Percentiles rank a stretch among this genome's conserved stretches.
These are phyloP conservation scores for Ceratocystis papillata DNA, from an alignment of 2,329 filamentous ascomycete genomes.

Conservation along the genomic window DNA sequence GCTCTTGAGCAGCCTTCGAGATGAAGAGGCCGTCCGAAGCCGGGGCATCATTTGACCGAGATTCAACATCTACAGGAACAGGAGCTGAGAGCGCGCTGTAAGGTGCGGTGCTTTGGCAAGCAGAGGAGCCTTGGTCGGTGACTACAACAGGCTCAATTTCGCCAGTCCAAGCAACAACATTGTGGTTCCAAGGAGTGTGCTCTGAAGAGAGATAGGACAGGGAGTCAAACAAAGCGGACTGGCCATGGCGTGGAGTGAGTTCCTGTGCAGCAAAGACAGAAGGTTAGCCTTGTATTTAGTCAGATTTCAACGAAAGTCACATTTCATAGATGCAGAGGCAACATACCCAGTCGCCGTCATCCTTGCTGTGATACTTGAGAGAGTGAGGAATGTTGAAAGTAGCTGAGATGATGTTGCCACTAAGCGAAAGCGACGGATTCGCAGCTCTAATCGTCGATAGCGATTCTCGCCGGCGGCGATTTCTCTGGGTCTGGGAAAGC, in stretches of 20 bases:
- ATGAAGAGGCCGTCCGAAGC: conserved; percentile 60
- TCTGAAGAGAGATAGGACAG: conserved; percentile 80
- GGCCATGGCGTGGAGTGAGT: conserved; percentile 66
- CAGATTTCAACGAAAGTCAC: background rate
- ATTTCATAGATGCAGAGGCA: background rate
- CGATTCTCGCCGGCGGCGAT: conserved; percentile 38
- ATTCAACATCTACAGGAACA: conserved; percentile 56
- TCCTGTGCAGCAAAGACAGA: conserved; percentile 41
- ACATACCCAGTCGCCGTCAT: conserved; percentile 48
- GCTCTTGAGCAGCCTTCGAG: conserved; percentile 55
- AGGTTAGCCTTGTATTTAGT: conserved; percentile 2
- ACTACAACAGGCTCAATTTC: conserved; percentile 50
- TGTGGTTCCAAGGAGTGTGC: conserved; percentile 79
- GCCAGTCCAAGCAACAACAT: conserved; percentile 87
- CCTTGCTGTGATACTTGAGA: conserved; percentile 44
- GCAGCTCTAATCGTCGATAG: conserved; percentile 45
- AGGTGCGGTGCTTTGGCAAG: conserved; percentile 28
- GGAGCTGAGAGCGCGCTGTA: conserved; percentile 69
- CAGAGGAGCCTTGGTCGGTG: conserved; percentile 14
- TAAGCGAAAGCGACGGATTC: conserved; percentile 48
- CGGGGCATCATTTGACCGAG: conserved; percentile 46
- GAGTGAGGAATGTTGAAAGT: conserved; percentile 54
- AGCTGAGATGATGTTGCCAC: conserved; percentile 55
- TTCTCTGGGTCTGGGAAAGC: conserved; percentile 24
- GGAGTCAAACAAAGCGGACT: conserved; percentile 85